Percentiles rank a stretch among this genome's conserved stretches.
Conservation (phyloP, 2,329 filamentous ascomycete species). For the Ceratocystis diversiconidia region DNA sequence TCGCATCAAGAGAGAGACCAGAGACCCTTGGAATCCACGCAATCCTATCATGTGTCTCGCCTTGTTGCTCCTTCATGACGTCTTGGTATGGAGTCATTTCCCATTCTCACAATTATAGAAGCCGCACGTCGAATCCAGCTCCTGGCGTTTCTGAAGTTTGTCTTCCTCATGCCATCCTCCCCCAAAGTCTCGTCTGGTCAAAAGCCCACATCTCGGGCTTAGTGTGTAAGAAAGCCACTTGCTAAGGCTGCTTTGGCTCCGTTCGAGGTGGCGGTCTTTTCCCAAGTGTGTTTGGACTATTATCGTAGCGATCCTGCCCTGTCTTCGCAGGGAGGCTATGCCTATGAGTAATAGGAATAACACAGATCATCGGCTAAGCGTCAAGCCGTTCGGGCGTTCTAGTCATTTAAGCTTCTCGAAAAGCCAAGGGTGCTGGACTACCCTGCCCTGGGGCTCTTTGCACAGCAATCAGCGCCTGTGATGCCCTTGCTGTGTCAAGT, state of each 20-base stretch:
- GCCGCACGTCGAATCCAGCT: not conserved
- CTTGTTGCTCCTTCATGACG: conserved; percentile 3
- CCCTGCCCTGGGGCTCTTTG: too few species aligned
- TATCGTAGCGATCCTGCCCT: not conserved
- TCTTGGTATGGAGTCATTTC: not conserved
- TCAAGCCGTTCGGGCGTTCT: too few species aligned
- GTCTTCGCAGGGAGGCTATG: not conserved
- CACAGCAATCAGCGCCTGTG: not conserved
- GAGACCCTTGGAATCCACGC: not conserved
- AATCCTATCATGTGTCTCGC: conserved; percentile 4
- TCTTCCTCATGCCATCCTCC: not conserved
- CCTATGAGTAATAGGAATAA: not conserved
- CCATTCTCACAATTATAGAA: not conserved
- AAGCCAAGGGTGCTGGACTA: too few species aligned
- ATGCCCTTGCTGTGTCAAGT: not conserved
- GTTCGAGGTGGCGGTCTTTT: not conserved
- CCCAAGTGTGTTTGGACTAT: not conserved
- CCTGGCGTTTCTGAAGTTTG: not conserved
- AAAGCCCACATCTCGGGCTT: not conserved
- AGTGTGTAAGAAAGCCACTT: not conserved
- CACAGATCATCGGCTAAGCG: not conserved
- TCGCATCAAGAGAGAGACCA: not conserved
- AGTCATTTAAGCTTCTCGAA: too few species aligned
- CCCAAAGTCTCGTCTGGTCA: not conserved
- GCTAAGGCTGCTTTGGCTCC: not conserved